Evolutionary conservation across 2,329 filamentous ascomycete genomes (phyloP), one percentile per base, ranked within the genome.

Genomic region (Arthrobotrys entomopaga): DNA sequence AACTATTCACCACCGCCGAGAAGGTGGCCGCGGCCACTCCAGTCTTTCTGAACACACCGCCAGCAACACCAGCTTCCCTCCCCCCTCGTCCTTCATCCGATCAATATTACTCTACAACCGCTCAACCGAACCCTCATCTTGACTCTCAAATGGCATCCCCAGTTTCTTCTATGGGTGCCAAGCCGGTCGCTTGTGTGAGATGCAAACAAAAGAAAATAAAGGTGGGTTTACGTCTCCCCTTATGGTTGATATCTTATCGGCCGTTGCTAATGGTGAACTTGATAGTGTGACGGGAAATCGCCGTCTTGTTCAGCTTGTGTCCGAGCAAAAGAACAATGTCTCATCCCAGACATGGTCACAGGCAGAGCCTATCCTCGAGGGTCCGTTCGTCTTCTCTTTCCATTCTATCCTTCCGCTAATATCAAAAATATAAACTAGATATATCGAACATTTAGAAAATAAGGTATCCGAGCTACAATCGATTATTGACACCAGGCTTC

Each of bases 191-290:
- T 7, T 74, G 70, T 13, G 61, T 34, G 3, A 58, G 70, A 38
- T 74, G 70, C 63, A 74, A 74, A 19, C 29, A 53, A 13, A 74
- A 74, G 16, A 74, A 74, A 50, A 74, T 74, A 16, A 74, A 74
- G 20, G 70, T 67, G 38, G 24, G 8, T 48, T 42, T n/a, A n/a
- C 52, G n/a, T n/a, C 43, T 16, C 48, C 15, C 34, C 20, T 26
- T 1, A 13, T 56, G 20, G 20, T 34, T 42, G 11, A 2, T 38
- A 13, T 19, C 24, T 7, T 6, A 8, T 46, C 15, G 15, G 11
- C 11, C 13, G 3, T 19, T 46, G 42, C 42, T 46, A 46, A 46
- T 19, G 13, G 13, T 15, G 11, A 46, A 15, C 16, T 19, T 15
- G 15, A 13, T 58, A 74, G 70, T 74, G 70, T n/a, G 70, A 74